Evolutionary conservation across 2,329 filamentous ascomycete genomes (phyloP).

Genomic region (Graphiopsis chlorocephala): DNA sequence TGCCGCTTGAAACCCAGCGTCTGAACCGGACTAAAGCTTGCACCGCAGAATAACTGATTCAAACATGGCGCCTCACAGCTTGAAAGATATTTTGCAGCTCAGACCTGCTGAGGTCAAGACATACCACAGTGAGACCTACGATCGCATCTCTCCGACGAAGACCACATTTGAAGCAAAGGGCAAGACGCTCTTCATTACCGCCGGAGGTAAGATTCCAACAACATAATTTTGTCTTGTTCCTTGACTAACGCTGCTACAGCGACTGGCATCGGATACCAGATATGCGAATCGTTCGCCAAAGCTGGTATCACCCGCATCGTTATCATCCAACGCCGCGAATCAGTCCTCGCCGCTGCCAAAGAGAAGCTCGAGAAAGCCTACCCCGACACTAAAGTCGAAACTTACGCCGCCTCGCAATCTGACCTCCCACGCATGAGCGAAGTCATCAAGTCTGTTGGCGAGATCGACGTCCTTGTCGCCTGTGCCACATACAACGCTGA

Average conservation of each 20-base stretch:
- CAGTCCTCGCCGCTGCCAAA: conserved; percentile 38
- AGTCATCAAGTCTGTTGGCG: conserved; percentile 30
- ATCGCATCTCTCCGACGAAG: conserved; percentile 22
- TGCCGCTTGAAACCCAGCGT: too few relatives aligned
- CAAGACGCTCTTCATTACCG: conserved; percentile 29
- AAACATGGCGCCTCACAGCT: neutral
- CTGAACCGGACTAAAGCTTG: neutral
- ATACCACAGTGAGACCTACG: conserved; percentile 24
- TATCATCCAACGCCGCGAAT: conserved; percentile 25
- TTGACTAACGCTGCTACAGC: neutral
- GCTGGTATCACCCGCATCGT: conserved; percentile 22
- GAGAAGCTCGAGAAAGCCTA: conserved; percentile 36
- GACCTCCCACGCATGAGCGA: conserved; percentile 29
- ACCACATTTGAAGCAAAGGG: conserved; percentile 22
- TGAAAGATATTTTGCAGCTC: neutral
- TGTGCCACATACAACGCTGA: conserved; percentile 38
- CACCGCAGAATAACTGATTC: neutral
- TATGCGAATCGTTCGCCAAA: conserved; percentile 25
- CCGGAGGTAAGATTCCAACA: conserved; percentile 10
- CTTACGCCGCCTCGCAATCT: conserved; percentile 31
- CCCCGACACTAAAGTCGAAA: conserved; percentile 32
- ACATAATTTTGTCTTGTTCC: neutral
- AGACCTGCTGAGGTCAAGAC: conserved; percentile 20
- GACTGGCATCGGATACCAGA: conserved; percentile 26
- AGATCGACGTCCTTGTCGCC: conserved; percentile 43